Conservation (phyloP, 345 rosid species). For the Brassica nigra region DNA sequence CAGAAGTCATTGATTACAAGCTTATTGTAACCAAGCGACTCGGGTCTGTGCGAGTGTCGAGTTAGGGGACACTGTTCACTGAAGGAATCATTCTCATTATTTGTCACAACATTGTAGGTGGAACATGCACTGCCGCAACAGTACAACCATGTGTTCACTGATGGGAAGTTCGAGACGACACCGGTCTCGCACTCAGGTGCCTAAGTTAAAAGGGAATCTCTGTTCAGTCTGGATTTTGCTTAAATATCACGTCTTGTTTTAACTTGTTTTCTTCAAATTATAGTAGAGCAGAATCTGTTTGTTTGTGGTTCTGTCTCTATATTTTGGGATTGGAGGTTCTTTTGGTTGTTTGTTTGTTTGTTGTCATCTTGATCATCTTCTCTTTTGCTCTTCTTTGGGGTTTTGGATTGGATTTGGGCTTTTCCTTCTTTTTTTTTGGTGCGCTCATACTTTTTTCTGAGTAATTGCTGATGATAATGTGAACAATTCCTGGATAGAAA, state of each 20-base stretch:
- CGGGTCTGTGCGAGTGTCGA: neutral
- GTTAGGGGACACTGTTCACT: neutral
- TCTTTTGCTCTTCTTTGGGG: slow-evolving; percentile 15
- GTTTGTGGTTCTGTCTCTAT: slow-evolving; percentile 30
- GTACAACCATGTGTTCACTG: slow-evolving; percentile 59
- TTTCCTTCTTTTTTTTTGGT: neutral
- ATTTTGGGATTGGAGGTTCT: slow-evolving; percentile 29
- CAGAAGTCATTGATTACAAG: slow-evolving; percentile 1
- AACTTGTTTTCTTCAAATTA: slow-evolving; percentile 26
- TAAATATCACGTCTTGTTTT: slow-evolving; percentile 24
- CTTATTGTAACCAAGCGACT: neutral
- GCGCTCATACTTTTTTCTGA: slow-evolving; percentile 19
- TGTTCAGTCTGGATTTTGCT: slow-evolving; percentile 21
- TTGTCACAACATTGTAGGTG: slow-evolving; percentile 48
- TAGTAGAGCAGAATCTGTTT: slow-evolving; percentile 29
- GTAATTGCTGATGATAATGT: slow-evolving; percentile 17
- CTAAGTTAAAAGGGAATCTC: slow-evolving; percentile 43
- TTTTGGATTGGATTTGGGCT: slow-evolving; percentile 21
- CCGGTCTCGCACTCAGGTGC: slow-evolving; percentile 98
- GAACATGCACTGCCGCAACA: slow-evolving; percentile 95
- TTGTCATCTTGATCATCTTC: slow-evolving; percentile 5
- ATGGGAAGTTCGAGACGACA: slow-evolving; percentile 75
- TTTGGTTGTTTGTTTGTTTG: slow-evolving; percentile 8
- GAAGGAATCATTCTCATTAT: slow-evolving; percentile 5
- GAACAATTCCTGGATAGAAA: slow-evolving; percentile 19